Base-by-base conservation (phyloP, 129 eudicot genomes). In the Pulicaria dysenterica region DNA sequence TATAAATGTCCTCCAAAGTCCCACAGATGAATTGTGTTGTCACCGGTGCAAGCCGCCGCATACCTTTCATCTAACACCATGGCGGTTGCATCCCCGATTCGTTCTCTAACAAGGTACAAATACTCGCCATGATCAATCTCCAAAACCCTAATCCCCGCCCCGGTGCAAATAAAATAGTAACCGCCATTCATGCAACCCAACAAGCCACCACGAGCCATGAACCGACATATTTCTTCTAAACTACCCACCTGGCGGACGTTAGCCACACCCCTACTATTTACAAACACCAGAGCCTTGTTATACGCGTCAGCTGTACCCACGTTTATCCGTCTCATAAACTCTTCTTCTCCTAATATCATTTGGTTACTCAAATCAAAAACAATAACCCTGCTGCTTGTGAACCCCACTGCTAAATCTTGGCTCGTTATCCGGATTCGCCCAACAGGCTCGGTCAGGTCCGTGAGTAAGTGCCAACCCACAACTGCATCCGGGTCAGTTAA, bases 401-500 rank as follows among this genome's bases (percentile, higher is more conserved):
- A 85, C 17, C 95, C 95, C 13, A 94, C 84, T 0, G 95, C 96
- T 5, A 78, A 75, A 58, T 75, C 87, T 17, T 80, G 70, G 34
- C 72, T 77, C 7, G 89, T 49, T n/a, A 94, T 83, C 10, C 96
- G 63, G 67, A 94, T 76, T 38, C 96, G 87, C 14, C 96, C 98
- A 15, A 94, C 78, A 6, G 80, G 77, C 9, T 80, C 89, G 6
- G 84, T 82, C 31, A 79, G 58, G 68, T 94, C 95, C 0, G 85
- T 79, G 4, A 94, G 86, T 43, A 84, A 24, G 72, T 84, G 95
- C 98, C 98, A 94, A 5, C 98, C 98, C 80, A 80, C 79, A 10
- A 94, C 89, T 0, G 98, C 90, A 51, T 94, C 98, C 6, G 90
- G 96, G 73, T 94, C 96, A 0, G 98, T 94, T 3, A 90, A 69